Conservation (phyloP, 768 basidiomycete genomes). For the Suillus tomentosus region DNA sequence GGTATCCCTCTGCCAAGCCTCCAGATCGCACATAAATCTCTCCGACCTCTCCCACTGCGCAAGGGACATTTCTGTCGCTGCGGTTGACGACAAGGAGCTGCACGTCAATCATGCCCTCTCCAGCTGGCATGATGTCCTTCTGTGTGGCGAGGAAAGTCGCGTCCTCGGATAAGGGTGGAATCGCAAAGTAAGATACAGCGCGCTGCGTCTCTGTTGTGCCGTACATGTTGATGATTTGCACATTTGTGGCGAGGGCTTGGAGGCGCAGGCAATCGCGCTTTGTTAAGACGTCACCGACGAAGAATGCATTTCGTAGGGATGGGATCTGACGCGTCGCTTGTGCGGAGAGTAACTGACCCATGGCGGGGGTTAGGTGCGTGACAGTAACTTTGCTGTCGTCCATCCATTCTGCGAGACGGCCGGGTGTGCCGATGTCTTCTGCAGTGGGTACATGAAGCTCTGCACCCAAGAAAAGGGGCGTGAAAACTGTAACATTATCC, state of each 20-base stretch:
- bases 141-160: slow-evolving; percentile 89
- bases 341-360: slow-evolving; percentile 97
- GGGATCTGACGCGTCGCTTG: slow-evolving; percentile 83
- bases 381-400: slow-evolving; percentile 85
- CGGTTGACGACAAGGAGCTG: slow-evolving; percentile 97
- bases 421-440: slow-evolving; percentile 96
- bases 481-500: slow-evolving; percentile 71
- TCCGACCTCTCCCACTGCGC: slow-evolving; percentile 94
- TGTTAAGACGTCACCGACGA: slow-evolving; percentile 98
- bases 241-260: slow-evolving; percentile 89
- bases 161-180: slow-evolving; percentile 82
- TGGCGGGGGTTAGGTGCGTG: slow-evolving; percentile 98
- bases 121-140: slow-evolving; percentile 98
- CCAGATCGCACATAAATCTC: slow-evolving; percentile 98
- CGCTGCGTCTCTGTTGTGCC: slow-evolving; percentile 99
- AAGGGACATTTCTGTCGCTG: slow-evolving; percentile 78
- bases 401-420: slow-evolving; percentile 98
- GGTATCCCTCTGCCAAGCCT: slow-evolving; percentile 93
- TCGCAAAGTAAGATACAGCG: slow-evolving; percentile 95
- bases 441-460: slow-evolving; percentile 93
- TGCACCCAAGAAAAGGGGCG: slow-evolving; percentile 96
- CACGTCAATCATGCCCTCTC: slow-evolving; percentile 96
- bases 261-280: slow-evolving; percentile 96
- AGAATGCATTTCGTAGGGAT: slow-evolving; percentile 88
- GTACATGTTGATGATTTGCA: slow-evolving; percentile 98